Evolutionary conservation across 1,284 basidiomycete species (phyloP).

Genomic region (Cystobasidium slooffiae): DNA sequence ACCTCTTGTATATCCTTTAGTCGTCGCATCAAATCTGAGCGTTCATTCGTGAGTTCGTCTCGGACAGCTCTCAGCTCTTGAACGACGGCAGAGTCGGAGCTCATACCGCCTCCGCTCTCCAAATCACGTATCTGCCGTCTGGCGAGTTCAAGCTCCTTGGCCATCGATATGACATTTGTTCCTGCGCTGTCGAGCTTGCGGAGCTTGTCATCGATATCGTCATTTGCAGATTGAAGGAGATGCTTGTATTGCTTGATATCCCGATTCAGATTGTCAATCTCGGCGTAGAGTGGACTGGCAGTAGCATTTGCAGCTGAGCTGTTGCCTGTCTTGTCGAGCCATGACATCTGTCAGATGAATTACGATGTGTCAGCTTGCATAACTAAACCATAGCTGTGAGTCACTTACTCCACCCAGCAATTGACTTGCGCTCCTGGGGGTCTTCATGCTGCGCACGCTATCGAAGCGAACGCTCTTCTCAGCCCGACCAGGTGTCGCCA

Average conservation of each 20-base stretch:
- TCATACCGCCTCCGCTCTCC: slow-evolving; percentile 60
- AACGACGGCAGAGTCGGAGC: background rate
- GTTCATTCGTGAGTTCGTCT: slow-evolving; percentile 42
- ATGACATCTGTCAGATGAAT: slow-evolving; percentile 19
- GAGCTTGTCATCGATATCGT: slow-evolving; percentile 80
- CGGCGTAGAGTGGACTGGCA: slow-evolving; percentile 56
- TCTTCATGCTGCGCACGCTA: slow-evolving; percentile 65
- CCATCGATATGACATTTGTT: slow-evolving; percentile 63
- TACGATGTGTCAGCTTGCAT: slow-evolving; percentile 67
- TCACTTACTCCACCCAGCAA: slow-evolving; percentile 72
- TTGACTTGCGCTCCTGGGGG: slow-evolving; percentile 61
- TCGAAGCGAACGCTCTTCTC: slow-evolving; percentile 53
- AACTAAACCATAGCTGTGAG: background rate
- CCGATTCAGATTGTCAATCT: slow-evolving; percentile 58
- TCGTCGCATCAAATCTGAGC: slow-evolving; percentile 37
- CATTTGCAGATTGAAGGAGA: slow-evolving; percentile 74
- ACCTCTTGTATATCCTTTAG: slow-evolving; percentile 45
- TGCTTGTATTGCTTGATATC: slow-evolving; percentile 59
- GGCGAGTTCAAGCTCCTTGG: slow-evolving; percentile 69
- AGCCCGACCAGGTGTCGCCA: slow-evolving; percentile 17
- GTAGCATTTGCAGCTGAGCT: slow-evolving; percentile 49
- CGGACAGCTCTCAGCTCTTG: slow-evolving; percentile 46
- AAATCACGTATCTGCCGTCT: slow-evolving; percentile 64
- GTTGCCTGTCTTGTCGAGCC: slow-evolving; percentile 45
- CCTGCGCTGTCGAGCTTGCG: slow-evolving; percentile 79